These are phyloP conservation scores for Tuber brumale DNA, from an alignment of 495 filamentous ascomycete genomes.

Conservation along the genomic window DNA sequence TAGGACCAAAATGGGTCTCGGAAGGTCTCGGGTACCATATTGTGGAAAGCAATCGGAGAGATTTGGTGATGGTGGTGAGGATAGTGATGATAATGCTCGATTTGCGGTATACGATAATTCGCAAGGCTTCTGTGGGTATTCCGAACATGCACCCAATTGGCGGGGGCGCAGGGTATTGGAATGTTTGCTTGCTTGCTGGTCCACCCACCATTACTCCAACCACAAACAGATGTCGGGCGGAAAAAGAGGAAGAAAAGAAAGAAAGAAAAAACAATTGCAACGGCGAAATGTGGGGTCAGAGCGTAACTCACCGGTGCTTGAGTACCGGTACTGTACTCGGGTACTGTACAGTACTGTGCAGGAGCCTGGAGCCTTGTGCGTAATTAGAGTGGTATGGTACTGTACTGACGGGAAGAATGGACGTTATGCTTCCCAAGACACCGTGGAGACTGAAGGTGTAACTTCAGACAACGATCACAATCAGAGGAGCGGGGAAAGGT, in stretches of 20 bases:
- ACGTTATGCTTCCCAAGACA: slow-evolving; percentile 8
- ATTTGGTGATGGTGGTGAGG: slow-evolving; percentile 6
- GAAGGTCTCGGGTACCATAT: not conserved
- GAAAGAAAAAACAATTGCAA: not conserved
- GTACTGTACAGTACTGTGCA: not conserved
- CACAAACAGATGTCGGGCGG: not conserved
- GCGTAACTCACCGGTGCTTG: not conserved
- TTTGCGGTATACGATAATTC: no score
- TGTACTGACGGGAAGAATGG: slow-evolving; percentile 14
- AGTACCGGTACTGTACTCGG: no score
- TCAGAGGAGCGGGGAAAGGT: slow-evolving; percentile 17
- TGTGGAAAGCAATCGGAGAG: slow-evolving; percentile 10
- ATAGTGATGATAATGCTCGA: not conserved
- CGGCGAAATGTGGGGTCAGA: slow-evolving; percentile 6
- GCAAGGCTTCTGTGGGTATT: no score
- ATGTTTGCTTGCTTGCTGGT: not conserved
- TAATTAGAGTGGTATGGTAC: not conserved
- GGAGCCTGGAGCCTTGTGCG: slow-evolving; percentile 13
- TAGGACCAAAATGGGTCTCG: not conserved
- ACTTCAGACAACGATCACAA: slow-evolving; percentile 9
- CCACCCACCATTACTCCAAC: not conserved
- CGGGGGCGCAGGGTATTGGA: slow-evolving; percentile 4
- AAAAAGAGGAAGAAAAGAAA: not conserved
- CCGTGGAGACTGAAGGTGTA: slow-evolving; percentile 7
- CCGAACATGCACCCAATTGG: no score